Base-by-base conservation (phyloP, 306 rosid species). In the Macrotyloma uniflorum region DNA sequence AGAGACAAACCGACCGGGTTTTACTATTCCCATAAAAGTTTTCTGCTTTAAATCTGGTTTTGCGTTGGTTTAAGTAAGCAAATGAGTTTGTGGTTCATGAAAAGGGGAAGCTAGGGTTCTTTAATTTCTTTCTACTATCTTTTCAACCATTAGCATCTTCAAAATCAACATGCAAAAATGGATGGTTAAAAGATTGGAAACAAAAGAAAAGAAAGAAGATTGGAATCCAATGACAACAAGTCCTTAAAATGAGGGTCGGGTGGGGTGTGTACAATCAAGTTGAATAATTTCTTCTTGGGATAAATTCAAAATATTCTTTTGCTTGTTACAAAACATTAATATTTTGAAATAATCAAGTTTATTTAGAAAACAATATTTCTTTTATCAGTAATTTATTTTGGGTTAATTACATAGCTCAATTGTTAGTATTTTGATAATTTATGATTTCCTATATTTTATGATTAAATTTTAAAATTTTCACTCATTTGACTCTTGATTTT, bases 1-100 rank as follows among this genome's bases (percentile, higher is more conserved):
- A 85, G 70, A 77, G 92, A 93, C 93, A 90, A 85, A 83, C 84
- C 74, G 87, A 88, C 83, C 83, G 76, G 57, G 71, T 81, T 81
- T 90, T 77, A 84, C 85, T 80, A 67, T 80, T 87, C 84, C 86
- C 59, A 84, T 45, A 70, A 81, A 92, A 83, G 85, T 36, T 64
- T 74, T 63, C 0, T 69, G 84, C 42, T 77, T 74, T 80, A 11
- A 45, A 80, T 66, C 59, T 32, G 45, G 51, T 26, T 80, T 72
- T 80, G 84, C 67, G 16, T 73, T 74, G 54, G 80, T 57, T 80
- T 75, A 74, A 30, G 75, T 40, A 64, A 63, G 74, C 74, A 72
- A 72, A 63, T 72, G 24, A 66, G 50, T 42, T 30, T 38, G 9
- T 80, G 45, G 66, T 20, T 66, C 58, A 53, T 76, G 45, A 78